Base-by-base conservation (phyloP, 495 filamentous ascomycete species). In the Penicillium angulare region DNA sequence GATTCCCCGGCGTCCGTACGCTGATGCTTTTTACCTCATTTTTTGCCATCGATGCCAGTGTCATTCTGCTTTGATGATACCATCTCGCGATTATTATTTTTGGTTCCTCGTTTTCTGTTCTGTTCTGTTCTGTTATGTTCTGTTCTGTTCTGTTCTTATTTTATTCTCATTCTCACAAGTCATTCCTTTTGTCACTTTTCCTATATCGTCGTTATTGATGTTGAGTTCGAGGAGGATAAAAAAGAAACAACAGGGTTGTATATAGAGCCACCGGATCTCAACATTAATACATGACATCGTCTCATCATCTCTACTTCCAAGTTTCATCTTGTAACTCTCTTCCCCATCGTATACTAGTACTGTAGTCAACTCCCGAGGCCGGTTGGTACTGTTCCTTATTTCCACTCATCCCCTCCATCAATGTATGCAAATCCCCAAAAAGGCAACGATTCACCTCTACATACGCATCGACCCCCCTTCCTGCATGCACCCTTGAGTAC, bases 61-160 rank as follows among this genome's bases (percentile, higher is more conserved):
- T 68, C 63, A 56, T 58, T 61, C 60, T 66, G 63, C 55, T 66
- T 65, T 55, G 57, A 65, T 73, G 70, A 73, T 74, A 74, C 71
- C 71, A 74, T 74, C 66, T 64, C 60, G 71, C 70, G 70, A 64
- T 59, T 64, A 13, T 38, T 44, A 12, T 36, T 33, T 43, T 21
- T 31, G 27, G 20, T 17, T 35, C 7, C 27, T 34, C n/a, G 43
- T 35, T 46, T 33, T 17, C 10, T 33, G 7, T 35, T 45, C n/a
- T n/a, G n/a, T n/a, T n/a, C n/a, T n/a, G n/a, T n/a, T n/a, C n/a
- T n/a, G n/a, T n/a, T n/a, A 15, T 38, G 34, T 12, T 38, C 8
- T 39, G 13, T 1, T 31, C 20, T 21, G 32, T 45, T 45, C 8
- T 21, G 38, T 36, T 26, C 45, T 18, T 48, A 17, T 18, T 21